A percentile compares a stretch with the other conserved stretches of the same genome.
phyloP scores from a whole-genome alignment of 495 filamentous ascomycete genomes.

The Aspergillus haitiensis region DNA sequence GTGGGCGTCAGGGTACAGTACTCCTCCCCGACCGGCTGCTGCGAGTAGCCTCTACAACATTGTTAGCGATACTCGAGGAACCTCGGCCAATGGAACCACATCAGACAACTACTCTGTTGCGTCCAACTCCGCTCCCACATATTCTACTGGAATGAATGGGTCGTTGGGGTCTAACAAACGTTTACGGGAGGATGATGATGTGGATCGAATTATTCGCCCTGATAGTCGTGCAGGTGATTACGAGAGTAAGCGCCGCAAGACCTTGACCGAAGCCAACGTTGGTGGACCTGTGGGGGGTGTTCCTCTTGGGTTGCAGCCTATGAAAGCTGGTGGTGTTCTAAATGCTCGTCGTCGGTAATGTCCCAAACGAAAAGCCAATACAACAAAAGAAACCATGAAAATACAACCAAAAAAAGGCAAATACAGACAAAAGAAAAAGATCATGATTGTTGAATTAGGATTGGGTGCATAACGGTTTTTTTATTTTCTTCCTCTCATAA shows the following conservation, averaged over 20 bases:
- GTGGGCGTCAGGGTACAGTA: constrained; percentile 76
- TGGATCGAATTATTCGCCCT: constrained; percentile 68
- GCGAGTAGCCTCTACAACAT: constrained; percentile 87
- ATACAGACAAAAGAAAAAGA: constrained; percentile 14
- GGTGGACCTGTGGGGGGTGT: constrained; percentile 47
- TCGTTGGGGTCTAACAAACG: constrained; percentile 70
- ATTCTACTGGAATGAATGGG: constrained; percentile 64
- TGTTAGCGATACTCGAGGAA: constrained; percentile 78
- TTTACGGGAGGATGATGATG: constrained; percentile 74
- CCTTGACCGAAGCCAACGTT: constrained; percentile 60
- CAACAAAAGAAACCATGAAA: constrained; percentile 7
- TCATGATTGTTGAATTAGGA: constrained; percentile 4
- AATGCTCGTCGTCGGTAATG: constrained; percentile 39
- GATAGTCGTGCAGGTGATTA: constrained; percentile 63
- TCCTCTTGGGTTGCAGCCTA: constrained; percentile 42
- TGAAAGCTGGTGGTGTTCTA: constrained; percentile 46
- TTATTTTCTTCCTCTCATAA: constrained; percentile 26
- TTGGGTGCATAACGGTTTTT: constrained; percentile 20
- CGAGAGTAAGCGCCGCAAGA: constrained; percentile 82
- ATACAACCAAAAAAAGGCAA: constrained; percentile 12
- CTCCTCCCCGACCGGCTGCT: constrained; percentile 70
- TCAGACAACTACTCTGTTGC: constrained; percentile 67
- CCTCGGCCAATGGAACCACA: constrained; percentile 62
- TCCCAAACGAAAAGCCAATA: background rate
- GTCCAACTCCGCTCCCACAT: constrained; percentile 56